Evolutionary conservation across 2,329 filamentous ascomycete species (phyloP).

Genomic region (Lasiodiplodia sp.): DNA sequence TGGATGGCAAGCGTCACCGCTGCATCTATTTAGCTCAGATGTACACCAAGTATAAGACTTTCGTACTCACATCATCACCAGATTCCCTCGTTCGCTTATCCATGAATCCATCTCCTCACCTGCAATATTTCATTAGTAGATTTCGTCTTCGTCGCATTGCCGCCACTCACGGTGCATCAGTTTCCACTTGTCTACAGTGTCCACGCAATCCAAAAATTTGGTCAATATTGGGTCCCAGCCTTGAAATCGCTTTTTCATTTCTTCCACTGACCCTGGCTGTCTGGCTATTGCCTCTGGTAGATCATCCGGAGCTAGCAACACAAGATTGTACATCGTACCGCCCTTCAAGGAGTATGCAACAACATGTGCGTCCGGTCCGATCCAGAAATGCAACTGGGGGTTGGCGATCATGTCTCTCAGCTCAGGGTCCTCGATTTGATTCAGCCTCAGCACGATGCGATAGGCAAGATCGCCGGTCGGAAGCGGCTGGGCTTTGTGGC

Average conservation of each 20-base stretch:
- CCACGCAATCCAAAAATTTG: constrained; percentile 58
- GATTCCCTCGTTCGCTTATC: constrained; percentile 35
- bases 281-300: constrained; percentile 62
- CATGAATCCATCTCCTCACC: constrained; percentile 28
- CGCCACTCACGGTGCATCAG: constrained; percentile 60
- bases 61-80: constrained; percentile 45
- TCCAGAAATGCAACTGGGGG: constrained; percentile 66
- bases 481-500: constrained; percentile 56
- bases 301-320: constrained; percentile 70
- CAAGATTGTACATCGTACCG: constrained; percentile 69
- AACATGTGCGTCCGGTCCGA: constrained; percentile 67
- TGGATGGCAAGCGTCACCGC: constrained; percentile 43
- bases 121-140: neutral
- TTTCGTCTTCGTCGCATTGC: neutral
- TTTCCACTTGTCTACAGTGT: constrained; percentile 72
- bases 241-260: constrained; percentile 67
- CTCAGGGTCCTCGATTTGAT: constrained; percentile 60
- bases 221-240: constrained; percentile 69
- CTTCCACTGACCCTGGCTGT: constrained; percentile 61
- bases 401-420: constrained; percentile 62
- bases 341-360: constrained; percentile 68
- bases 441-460: constrained; percentile 63
- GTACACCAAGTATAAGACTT: constrained; percentile 65
- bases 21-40: constrained; percentile 32
- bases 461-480: constrained; percentile 72